Percentiles rank a stretch among this genome's conserved stretches.
Conservation (phyloP, 306 rosid genomes). For the Glycine latifolia region DNA sequence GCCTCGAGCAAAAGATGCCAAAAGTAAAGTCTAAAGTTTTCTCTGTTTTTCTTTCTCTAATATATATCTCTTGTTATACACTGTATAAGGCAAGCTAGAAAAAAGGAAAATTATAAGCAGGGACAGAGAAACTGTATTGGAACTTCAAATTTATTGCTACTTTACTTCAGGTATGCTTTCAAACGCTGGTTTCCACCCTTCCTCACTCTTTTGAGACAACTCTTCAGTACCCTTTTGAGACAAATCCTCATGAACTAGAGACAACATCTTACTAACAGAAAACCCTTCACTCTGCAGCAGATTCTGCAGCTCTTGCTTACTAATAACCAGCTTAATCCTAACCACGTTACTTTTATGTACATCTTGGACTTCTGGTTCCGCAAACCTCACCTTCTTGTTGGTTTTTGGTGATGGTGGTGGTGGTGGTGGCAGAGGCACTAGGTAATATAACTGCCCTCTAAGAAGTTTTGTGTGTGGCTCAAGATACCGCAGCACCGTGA, state of each 20-base stretch:
- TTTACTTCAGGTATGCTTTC: constrained; percentile 83
- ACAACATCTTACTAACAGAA: constrained; percentile 61
- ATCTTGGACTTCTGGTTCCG: constrained; percentile 60
- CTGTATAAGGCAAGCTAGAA: constrained; percentile 3
- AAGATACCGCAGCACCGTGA: constrained; percentile 56
- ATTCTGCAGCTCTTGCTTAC: constrained; percentile 69
- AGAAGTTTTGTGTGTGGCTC: constrained; percentile 63
- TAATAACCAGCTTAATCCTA: constrained; percentile 79
- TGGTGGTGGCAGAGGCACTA: constrained; percentile 55
- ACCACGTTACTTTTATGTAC: constrained; percentile 59
- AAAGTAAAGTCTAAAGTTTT: constrained; percentile 21
- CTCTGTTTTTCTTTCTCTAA: too few species aligned
- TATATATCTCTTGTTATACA: constrained; percentile 7
- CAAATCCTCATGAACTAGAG: constrained; percentile 46
- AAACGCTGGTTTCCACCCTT: constrained; percentile 76
- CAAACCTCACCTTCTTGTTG: constrained; percentile 74
- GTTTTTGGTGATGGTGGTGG: constrained; percentile 40
- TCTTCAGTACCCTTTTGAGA: constrained; percentile 37
- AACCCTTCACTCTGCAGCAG: constrained; percentile 68
- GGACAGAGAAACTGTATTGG: constrained; percentile 9
- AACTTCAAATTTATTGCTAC: constrained; percentile 49
- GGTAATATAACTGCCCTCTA: constrained; percentile 62
- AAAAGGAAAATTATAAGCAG: constrained; percentile 20
- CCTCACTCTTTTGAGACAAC: constrained; percentile 34
- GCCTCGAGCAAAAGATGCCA: constrained; percentile 14